A percentile compares a stretch with the other conserved stretches of the same genome.
Evolutionary conservation across 768 basidiomycete genomes (phyloP).

Genomic region (Pluteus cervinus): DNA sequence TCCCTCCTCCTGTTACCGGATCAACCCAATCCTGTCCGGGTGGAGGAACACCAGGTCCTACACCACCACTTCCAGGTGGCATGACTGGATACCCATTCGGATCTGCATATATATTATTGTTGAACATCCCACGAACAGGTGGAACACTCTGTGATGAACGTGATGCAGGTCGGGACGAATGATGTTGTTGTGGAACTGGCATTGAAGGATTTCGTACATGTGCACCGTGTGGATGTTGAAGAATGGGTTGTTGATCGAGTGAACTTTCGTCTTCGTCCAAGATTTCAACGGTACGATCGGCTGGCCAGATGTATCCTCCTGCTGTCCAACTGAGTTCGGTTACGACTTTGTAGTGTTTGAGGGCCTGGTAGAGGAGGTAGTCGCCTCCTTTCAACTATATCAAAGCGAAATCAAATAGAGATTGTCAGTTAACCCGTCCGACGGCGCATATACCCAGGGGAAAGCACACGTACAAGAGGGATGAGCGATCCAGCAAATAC

Average conservation of each 20-base stretch:
- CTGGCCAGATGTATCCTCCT: constrained; percentile 78
- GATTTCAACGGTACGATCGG: constrained; percentile 63
- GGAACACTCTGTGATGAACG: constrained; percentile 11
- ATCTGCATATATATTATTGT: constrained; percentile 34
- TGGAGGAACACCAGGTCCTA: no score
- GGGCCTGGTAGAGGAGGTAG: constrained; percentile 66
- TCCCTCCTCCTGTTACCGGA: no score
- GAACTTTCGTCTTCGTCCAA: constrained; percentile 42
- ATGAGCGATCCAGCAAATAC: constrained; percentile 64
- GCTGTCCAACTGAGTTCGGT: constrained; percentile 80
- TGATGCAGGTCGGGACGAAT: constrained; percentile 11
- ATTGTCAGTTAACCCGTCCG: no score
- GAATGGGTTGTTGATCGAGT: constrained; percentile 7
- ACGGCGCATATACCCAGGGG: no score
- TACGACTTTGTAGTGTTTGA: constrained; percentile 69
- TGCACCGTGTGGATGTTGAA: constrained; percentile 8
- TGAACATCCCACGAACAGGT: constrained; percentile 41
- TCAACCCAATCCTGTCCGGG: no score
- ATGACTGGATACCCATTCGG: no score
- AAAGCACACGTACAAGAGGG: constrained; percentile 51
- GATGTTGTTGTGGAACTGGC: constrained; percentile 10
- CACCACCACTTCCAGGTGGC: no score
- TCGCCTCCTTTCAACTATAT: constrained; percentile 75
- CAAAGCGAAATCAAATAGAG: no score
- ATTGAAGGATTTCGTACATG: constrained; percentile 18